Base-by-base conservation (phyloP, 2,329 filamentous ascomycete species). In the Cercospora sojina region DNA sequence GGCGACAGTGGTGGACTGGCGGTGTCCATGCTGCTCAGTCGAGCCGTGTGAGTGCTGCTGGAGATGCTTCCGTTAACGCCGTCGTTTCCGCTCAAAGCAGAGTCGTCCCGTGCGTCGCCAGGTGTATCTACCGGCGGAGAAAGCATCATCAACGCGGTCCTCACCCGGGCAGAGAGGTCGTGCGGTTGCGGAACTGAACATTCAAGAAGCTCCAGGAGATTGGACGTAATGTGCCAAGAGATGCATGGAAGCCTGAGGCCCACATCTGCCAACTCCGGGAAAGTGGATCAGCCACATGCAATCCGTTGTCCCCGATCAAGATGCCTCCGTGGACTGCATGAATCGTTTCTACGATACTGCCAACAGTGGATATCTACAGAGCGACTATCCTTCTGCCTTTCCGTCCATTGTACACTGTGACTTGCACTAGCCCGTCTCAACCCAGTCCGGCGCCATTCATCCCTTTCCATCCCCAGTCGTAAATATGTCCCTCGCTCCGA, bases 1-100 rank as follows among this genome's bases (percentile, higher is more conserved):
- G 80, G 80, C 35, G 80, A 80, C 61, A 77, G 74, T 35, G 80
- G 80, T 43, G 81, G 79, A 38, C 80, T 81, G 20, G 80, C 77
- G 23, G 66, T 69, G 62, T 73, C 72, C 67, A 73, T 72, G 47
- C 23, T 64, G 13, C 32, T 59, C 8, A 29, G 43, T 38, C 16
- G 43, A 47, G 43, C 43, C n/a, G 43, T 47, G 43, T 20, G 10
- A 47, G 18, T 43, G 51, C 51, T 55, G 51, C 51, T 27, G 23
- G 51, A 20, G 23, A 5, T 31, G 51, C 51, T 31, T 25, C 16
- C 51, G 23, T 31, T 12, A 55, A 20, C n/a, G 16, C 27, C 51
- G 23, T 27, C 23, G 51, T 23, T 47, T 18, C 18, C 18, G 43
- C 43, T 47, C 10, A 12, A 47, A 18, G 20, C 4, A 20, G 23